Evolutionary conservation across 371 early-diverging fungal species (phyloP), one percentile per base, ranked within the genome.

Genomic region (Dipsacomyces acuminosporus): DNA sequence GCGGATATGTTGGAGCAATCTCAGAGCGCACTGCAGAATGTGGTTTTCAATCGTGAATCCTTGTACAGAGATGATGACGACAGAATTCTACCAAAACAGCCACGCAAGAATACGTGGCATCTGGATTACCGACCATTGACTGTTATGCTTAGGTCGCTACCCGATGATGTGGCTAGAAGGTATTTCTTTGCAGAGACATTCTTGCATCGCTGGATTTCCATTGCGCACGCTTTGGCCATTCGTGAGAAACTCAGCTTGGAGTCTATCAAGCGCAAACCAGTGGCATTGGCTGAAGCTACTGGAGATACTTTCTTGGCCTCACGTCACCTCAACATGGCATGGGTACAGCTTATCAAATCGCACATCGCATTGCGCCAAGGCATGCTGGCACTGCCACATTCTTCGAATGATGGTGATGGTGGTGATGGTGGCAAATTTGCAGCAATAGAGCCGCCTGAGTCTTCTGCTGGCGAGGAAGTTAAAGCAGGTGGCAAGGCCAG

Each of bases 131-230:
- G 61, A n/a, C 52, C 66, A 11, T 41, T 71, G 17, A 38, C 45
- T 3, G 46, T 43, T n/a, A 61, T 73, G 64, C 56, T 73, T 45
- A 34, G 46, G 17, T 48, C 54, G 14, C 50, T 73, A 20, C 75
- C 74, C 1, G 74, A 74, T 18, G 73, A 73, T n/a, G 25, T 75
- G 5, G 65, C 56, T 0, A 25, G 72, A 22, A 50, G 74, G 45
- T 66, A 55, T 43, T 73, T 73, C 45, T 53, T 73, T 22, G 61
- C 59, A 14, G 74, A 73, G 57, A 59, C 74, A 17, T 74, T 74
- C 38, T 21, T 73, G 15, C 74, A 73, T 41, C 61, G 75, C 42
- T 61, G 64, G 66, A 50, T 71, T 2, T 52, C 60, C 33, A 41
- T 69, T 26, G 64, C 69, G 2, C 69, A 69, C 26, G 69, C 59